Conservation (phyloP, 192 early-diverging fungal species). For the Chytriomyces hyalinus region DNA sequence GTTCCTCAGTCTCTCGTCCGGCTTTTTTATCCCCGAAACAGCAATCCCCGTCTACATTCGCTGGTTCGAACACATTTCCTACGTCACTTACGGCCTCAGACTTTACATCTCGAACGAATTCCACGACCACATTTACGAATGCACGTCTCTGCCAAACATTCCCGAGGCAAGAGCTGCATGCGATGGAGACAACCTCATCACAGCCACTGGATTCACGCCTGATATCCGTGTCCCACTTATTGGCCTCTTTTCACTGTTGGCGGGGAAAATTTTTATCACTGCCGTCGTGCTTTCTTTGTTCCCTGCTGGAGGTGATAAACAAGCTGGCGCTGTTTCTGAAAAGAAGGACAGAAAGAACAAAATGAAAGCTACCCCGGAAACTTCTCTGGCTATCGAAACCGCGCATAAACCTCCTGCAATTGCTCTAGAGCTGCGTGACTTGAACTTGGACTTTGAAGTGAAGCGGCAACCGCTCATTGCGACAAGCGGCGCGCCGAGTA, state of each 20-base stretch:
- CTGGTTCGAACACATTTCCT: constrained; percentile 45
- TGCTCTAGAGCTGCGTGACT: not conserved
- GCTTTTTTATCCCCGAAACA: constrained; percentile 47
- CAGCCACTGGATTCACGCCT: constrained; percentile 30
- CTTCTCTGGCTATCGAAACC: not conserved
- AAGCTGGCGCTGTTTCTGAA: constrained; percentile 1
- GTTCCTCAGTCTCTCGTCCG: constrained; percentile 49
- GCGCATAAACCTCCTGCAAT: constrained; percentile 9
- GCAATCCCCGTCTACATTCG: constrained; percentile 46
- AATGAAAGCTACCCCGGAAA: not conserved
- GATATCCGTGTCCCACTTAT: constrained; percentile 35
- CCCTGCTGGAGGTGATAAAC: not conserved
- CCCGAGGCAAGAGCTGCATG: constrained; percentile 32
- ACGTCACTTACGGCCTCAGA: constrained; percentile 43
- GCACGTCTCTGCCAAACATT: constrained; percentile 25
- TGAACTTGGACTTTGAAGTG: not conserved
- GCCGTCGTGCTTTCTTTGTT: constrained; percentile 31
- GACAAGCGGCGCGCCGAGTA: not conserved
- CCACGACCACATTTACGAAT: constrained; percentile 41
- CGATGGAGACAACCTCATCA: constrained; percentile 44
- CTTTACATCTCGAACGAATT: constrained; percentile 53
- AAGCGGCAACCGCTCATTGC: not conserved
- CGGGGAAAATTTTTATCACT: constrained; percentile 40
- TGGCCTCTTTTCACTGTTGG: constrained; percentile 34
- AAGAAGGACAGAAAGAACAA: not conserved